Base-by-base conservation (phyloP, 306 rosid species). In the barrel medic (Medicago truncatula) region DNA sequence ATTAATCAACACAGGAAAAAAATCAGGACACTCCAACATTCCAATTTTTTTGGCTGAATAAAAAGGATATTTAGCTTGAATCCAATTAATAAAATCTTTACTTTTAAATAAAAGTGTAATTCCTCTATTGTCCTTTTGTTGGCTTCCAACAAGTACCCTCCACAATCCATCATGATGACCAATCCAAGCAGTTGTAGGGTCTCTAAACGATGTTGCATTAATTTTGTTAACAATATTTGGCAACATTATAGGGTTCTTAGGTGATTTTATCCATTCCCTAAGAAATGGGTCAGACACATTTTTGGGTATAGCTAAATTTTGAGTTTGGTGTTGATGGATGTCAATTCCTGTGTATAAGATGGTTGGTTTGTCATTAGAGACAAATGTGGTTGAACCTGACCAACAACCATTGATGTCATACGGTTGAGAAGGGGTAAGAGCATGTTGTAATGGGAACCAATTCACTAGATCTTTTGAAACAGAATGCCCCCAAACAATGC, bases 21-120 rank as follows among this genome's bases (percentile, higher is more conserved):
- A 87, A 83, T 85, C 91, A 40, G 84, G 91, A 38, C 89, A 87
- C 73, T 85, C 89, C 89, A 86, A 81, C 86, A 83, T 81, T 9
- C 87, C 86, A 3, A 54, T 78, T 5, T 5, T 21, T 69, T 81
- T 25, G 25, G 77, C 68, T 6, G 83, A 85, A 25, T 83, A 73
- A 12, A 88, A 81, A 2, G 85, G 82, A 18, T 16, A 63, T 57
- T 83, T 64, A 67, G 65, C 76, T 57, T 76, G 7, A 46, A 76
- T 34, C 91, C 89, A 88, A 28, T 81, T 13, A 12, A 59, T 49
- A 46, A 85, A 88, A 66, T 85, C 89, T 71, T 70, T 75, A 71
- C 89, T 88, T 21, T n/a, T 79, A 53, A 67, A 88, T 25, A 88
- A 62, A 61, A 81, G 47, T 53, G 80, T 80, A 49, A 81, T 2